Base-by-base conservation (phyloP, 768 basidiomycete species). In the Russula sp. region DNA sequence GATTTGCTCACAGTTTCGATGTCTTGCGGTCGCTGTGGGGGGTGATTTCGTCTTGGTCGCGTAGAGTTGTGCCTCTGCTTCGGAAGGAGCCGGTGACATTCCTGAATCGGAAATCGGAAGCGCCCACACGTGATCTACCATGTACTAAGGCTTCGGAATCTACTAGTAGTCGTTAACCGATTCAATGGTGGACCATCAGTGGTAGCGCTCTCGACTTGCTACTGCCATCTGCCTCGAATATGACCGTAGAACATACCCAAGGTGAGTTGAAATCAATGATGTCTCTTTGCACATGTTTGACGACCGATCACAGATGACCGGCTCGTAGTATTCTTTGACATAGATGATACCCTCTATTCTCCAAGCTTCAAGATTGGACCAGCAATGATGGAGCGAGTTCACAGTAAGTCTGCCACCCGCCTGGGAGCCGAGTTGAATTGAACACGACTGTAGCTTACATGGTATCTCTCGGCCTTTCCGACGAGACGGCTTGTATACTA, bases 321-420 rank as follows among this genome's bases (percentile, higher is more conserved):
- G 16, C 74, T 74, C 65, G 75, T 92, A 55, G 79, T 91, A 57
- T 93, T 86, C 83, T 84, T 94, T 65, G 92, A 93, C 71, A 90
- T 94, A 63, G 92, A 94, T 75, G 93, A 94, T 70, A 92, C 91
- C 3, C 80, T 94, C 18, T 94, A 94, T 73, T 89, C 90, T 9
- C 84, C 89, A 0, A 86, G 82, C 69, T 79, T 85, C 22, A 84
- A 80, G 73, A 90, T 94, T 58, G 85, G 87, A 5, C 83, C 89
- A 66, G 86, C 83, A 20, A 93, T 94, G 92, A 86, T 87, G 14
- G 74, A 85, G 65, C 83, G 84, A 57, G 93, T 93, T 57, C 90
- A 92, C 70, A 84, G 92, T 87, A 69, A 53, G 77, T 65, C 6
- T 2, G 40, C 14, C 26, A 44, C 34, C 54, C 38, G 26, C 2